Conservation (phyloP, 1,139 yeast species). For the Diutina catenulata region DNA sequence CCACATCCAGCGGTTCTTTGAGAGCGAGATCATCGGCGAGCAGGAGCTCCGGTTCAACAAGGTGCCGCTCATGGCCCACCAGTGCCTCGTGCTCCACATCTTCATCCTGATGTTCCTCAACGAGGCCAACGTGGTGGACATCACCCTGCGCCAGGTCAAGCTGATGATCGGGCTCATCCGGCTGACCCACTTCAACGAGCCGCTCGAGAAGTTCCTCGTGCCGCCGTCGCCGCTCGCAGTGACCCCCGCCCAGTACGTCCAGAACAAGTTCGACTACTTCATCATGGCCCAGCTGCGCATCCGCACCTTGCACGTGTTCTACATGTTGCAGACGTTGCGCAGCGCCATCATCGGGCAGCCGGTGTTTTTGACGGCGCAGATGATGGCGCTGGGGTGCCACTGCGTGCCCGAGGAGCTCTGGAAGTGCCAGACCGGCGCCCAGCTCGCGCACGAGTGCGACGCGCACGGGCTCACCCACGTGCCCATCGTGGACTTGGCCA, state of each 20-base stretch:
- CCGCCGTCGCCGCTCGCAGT: conserved; percentile 35
- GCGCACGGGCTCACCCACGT: background rate
- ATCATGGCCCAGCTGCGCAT: conserved; percentile 74
- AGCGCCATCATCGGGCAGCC: conserved; percentile 1
- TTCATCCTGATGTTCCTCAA: conserved; percentile 76
- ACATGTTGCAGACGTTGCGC: conserved; percentile 51
- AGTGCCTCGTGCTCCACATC: conserved; percentile 69
- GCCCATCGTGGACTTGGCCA: conserved; percentile 1
- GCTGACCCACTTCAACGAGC: conserved; percentile 63
- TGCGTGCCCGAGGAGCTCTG: background rate
- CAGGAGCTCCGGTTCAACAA: conserved; percentile 41
- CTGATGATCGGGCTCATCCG: conserved; percentile 72
- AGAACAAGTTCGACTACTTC: conserved; percentile 61
- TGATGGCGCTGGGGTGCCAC: conserved; percentile 1
- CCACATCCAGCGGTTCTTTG: conserved; percentile 68
- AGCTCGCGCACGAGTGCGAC: background rate
- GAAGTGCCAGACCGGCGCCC: background rate
- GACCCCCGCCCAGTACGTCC: conserved; percentile 10
- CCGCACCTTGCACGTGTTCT: conserved; percentile 72
- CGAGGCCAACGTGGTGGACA: conserved; percentile 60
- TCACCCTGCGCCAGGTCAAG: conserved; percentile 64
- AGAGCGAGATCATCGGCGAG: conserved; percentile 38
- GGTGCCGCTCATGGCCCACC: conserved; percentile 84
- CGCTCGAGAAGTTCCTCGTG: conserved; percentile 47
- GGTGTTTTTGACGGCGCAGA: background rate